Evolutionary conservation across 495 filamentous ascomycete species (phyloP).

Genomic region (Beverwykella pulmonaria): DNA sequence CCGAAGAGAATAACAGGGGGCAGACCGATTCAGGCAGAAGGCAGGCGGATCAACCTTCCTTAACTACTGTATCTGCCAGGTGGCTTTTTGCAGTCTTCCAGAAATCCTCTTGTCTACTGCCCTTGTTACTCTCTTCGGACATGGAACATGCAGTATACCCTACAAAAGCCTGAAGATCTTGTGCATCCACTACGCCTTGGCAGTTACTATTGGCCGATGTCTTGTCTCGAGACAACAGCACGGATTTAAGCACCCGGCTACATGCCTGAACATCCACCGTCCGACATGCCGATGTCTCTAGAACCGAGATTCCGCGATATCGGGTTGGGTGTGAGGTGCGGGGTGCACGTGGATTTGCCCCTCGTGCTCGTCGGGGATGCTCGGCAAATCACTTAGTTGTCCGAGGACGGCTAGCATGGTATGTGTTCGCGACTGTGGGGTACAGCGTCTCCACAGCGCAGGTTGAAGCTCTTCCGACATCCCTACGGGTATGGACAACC

Average conservation of each 20-base stretch:
- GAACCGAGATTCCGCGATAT: constrained; percentile 25
- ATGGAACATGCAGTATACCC: too few species aligned
- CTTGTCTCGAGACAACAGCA: neutral
- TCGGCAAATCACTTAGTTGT: constrained; percentile 10
- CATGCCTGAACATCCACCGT: neutral
- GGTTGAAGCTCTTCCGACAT: neutral
- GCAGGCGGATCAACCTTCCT: too few species aligned
- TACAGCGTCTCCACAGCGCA: constrained; percentile 10
- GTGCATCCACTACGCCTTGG: neutral
- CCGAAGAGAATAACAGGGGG: too few species aligned
- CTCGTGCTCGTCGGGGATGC: constrained; percentile 23
- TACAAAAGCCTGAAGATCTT: too few species aligned
- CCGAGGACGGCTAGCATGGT: neutral
- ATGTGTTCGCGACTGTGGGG: constrained; percentile 9
- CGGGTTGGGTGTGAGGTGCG: neutral
- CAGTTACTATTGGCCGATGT: neutral
- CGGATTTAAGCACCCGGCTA: neutral
- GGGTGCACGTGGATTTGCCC: constrained; percentile 5
- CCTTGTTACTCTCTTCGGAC: too few species aligned
- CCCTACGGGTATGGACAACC: constrained; percentile 10
- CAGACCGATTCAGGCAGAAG: too few species aligned
- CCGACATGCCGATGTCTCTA: constrained; percentile 6
- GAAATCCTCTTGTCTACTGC: too few species aligned
- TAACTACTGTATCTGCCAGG: too few species aligned
- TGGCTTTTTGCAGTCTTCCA: too few species aligned